Percentiles rank a stretch among this genome's conserved stretches.
phyloP scores from a whole-genome alignment of 1,284 basidiomycete species.

The Omphalotus olearius region DNA sequence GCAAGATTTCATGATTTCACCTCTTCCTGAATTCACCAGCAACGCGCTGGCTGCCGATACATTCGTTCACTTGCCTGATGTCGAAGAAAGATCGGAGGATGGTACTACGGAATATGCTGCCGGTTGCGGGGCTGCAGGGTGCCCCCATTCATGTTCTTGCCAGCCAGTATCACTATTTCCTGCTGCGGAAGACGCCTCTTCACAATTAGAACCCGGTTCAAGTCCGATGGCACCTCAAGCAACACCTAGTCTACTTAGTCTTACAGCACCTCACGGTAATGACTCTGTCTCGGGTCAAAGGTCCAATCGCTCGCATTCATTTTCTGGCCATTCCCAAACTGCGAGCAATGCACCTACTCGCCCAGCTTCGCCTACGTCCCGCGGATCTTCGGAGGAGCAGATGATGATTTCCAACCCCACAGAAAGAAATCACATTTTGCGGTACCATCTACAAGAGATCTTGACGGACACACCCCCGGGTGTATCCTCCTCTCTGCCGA shows the following conservation, averaged over 20 bases:
- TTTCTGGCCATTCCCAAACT: slow-evolving; percentile 12
- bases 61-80: slow-evolving; percentile 6
- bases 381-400: slow-evolving; percentile 4
- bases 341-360: slow-evolving; percentile 17
- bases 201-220: background rate
- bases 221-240: slow-evolving; percentile 6
- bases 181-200: too few relatives aligned
- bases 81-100: background rate
- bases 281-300: background rate
- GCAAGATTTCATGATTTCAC: slow-evolving; percentile 30
- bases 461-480: slow-evolving; percentile 10
- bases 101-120: background rate
- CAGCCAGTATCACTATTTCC: background rate
- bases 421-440: slow-evolving; percentile 7
- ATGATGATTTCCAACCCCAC: background rate
- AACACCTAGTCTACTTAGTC: slow-evolving; percentile 13
- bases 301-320: slow-evolving; percentile 4
- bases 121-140: slow-evolving; percentile 3
- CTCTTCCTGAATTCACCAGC: slow-evolving; percentile 33
- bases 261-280: slow-evolving; percentile 12
- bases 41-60: slow-evolving; percentile 22
- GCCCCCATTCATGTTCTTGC: slow-evolving; percentile 7
- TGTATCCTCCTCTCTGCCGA: slow-evolving; percentile 12
- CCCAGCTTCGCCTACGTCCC: slow-evolving; percentile 17
- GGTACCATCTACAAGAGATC: slow-evolving; percentile 9